Percentiles rank a stretch among this genome's conserved stretches.
Evolutionary conservation across 163 green algal species (phyloP).

Genomic region (Volvox carteri): DNA sequence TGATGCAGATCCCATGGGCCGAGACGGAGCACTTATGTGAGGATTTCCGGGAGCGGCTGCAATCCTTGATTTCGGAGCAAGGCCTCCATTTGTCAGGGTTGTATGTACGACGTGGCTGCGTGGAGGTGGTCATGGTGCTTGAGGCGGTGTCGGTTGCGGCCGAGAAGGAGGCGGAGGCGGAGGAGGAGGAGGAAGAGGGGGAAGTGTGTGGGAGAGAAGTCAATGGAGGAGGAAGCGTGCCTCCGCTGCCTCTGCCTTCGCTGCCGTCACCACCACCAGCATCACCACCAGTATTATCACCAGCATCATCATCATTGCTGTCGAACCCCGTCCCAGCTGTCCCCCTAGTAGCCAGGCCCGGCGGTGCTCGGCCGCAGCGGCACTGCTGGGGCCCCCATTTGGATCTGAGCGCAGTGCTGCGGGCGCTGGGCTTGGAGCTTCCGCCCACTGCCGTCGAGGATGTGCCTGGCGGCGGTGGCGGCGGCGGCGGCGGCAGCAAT

Average conservation of each 20-base stretch:
- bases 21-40: not conserved
- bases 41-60: constrained; percentile 3
- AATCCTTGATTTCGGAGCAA: not conserved
- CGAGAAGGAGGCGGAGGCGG: no score
- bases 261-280: not conserved
- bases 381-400: not conserved
- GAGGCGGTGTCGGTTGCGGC: not conserved
- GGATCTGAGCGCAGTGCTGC: not conserved
- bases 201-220: no score
- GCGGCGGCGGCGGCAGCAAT: no score
- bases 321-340: no score
- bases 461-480: not conserved
- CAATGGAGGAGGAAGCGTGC: no score
- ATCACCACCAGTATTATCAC: not conserved
- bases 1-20: constrained; percentile 30
- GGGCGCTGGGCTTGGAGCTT: not conserved
- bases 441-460: no score
- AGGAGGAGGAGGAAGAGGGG: no score
- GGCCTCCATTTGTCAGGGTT: not conserved
- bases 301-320: not conserved
- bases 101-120: constrained; percentile 30
- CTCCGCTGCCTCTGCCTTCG: not conserved
- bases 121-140: constrained; percentile 8
- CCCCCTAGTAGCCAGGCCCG: no score
- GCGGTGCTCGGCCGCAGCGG: no score